Percentiles rank a stretch among this genome's conserved stretches.
phyloP scores from a whole-genome alignment of 129 eudicot genomes.

The Flaveria robusta region DNA sequence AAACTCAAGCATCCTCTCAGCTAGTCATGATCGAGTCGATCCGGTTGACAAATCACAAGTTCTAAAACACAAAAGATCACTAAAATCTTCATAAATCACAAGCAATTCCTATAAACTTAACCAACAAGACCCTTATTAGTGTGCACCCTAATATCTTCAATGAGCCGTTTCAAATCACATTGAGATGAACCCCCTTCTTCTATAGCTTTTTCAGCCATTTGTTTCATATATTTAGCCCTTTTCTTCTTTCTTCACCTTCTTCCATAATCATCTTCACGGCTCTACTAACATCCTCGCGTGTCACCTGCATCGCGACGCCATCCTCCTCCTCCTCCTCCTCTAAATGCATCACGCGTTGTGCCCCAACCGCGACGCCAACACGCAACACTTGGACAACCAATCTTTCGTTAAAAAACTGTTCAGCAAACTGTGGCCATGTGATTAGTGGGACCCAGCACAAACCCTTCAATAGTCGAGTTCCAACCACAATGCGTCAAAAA shows the following conservation, averaged over 20 bases:
- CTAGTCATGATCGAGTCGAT: no score
- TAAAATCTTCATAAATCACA: slow-evolving; percentile 21
- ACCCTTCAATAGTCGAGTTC: slow-evolving; percentile 52
- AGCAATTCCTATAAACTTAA: slow-evolving; percentile 24
- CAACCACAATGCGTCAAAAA: slow-evolving; percentile 56
- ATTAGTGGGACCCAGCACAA: slow-evolving; percentile 45
- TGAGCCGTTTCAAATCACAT: slow-evolving; percentile 22
- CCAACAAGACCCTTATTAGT: slow-evolving; percentile 30
- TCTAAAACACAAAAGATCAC: neutral
- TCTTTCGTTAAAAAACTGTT: slow-evolving; percentile 42
- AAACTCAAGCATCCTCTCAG: no score
- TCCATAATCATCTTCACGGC: slow-evolving; percentile 31
- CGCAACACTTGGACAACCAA: slow-evolving; percentile 34
- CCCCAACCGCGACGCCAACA: slow-evolving; percentile 39
- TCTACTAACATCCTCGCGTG: slow-evolving; percentile 35
- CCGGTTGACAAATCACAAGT: neutral
- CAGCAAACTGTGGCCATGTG: slow-evolving; percentile 54
- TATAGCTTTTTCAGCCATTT: slow-evolving; percentile 33
- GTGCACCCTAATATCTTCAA: slow-evolving; percentile 35
- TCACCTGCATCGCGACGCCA: slow-evolving; percentile 23
- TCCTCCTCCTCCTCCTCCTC: slow-evolving; percentile 37
- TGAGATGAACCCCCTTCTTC: slow-evolving; percentile 44
- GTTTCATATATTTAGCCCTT: slow-evolving; percentile 25
- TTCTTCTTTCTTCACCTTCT: slow-evolving; percentile 35
- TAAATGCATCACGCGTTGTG: slow-evolving; percentile 20